Percentiles rank a stretch among this genome's conserved stretches.
These are phyloP conservation scores for Fragaria iinumae DNA, from an alignment of 306 rosid species.

Conservation along the genomic window DNA sequence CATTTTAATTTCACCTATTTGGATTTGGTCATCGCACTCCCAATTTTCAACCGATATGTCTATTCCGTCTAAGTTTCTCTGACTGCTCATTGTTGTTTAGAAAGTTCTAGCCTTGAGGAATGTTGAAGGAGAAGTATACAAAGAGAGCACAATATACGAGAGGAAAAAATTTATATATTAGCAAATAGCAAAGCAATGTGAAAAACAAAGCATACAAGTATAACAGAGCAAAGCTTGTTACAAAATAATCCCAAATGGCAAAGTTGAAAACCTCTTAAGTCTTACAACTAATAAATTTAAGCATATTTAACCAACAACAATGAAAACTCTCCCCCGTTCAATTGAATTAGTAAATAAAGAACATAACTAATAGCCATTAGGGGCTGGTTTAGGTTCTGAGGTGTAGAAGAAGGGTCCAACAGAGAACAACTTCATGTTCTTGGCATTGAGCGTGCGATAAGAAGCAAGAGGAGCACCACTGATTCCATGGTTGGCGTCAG, in stretches of 20 bases:
- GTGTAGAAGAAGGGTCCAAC: slow-evolving; percentile 51
- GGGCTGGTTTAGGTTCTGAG: slow-evolving; percentile 16
- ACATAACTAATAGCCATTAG: background rate
- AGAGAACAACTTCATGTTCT: slow-evolving; percentile 32
- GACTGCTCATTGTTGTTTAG: too few relatives aligned
- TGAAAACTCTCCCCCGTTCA: background rate
- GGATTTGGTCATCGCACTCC: too few relatives aligned
- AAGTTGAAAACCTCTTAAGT: background rate
- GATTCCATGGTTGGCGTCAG: slow-evolving; percentile 42
- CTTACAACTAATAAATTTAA: background rate
- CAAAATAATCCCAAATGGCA: slow-evolving; percentile 2
- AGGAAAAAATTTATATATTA: background rate
- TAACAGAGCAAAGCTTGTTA: slow-evolving; percentile 3
- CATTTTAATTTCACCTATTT: too few relatives aligned
- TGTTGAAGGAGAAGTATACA: too few relatives aligned
- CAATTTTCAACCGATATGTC: too few relatives aligned
- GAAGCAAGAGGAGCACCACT: slow-evolving; percentile 42
- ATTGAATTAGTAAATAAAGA: background rate
- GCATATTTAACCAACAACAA: background rate
- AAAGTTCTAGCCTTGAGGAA: too few relatives aligned
- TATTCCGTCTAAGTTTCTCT: too few relatives aligned
- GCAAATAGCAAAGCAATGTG: background rate
- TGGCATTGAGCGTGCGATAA: slow-evolving; percentile 29
- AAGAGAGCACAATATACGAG: background rate
- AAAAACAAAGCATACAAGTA: background rate